These are phyloP conservation scores for Kokia cookei DNA, from an alignment of 441 rosid species.

Conservation along the genomic window DNA sequence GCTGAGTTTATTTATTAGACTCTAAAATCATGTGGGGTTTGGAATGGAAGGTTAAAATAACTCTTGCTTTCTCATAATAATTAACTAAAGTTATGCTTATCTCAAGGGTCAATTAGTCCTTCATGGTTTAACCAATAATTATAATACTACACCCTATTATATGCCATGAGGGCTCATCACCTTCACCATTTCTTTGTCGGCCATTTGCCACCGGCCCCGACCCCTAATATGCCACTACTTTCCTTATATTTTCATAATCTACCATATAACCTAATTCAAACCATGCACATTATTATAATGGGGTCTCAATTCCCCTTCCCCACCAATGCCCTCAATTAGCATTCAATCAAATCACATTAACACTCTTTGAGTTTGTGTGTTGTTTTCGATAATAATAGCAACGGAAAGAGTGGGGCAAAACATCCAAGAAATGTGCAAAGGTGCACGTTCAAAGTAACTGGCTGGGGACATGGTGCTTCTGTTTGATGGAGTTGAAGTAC, in stretches of 20 bases:
- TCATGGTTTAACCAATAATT: conserved; percentile 20
- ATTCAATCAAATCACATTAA: background rate
- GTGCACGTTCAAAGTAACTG: conserved; percentile 18
- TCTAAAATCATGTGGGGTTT: conserved; percentile 36
- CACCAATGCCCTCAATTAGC: background rate
- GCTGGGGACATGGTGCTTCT: conserved; percentile 23
- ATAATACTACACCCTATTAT: conserved; percentile 14
- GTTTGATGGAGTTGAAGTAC: conserved; percentile 30
- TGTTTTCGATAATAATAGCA: conserved; percentile 4
- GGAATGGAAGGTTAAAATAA: conserved; percentile 14
- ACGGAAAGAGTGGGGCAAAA: conserved; percentile 3
- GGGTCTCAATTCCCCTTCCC: background rate
- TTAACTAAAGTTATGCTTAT: conserved; percentile 23
- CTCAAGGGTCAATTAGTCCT: conserved; percentile 23
- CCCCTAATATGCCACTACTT: conserved; percentile 6
- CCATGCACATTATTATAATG: too few relatives aligned
- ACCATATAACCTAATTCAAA: background rate
- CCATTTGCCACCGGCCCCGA: conserved; percentile 36
- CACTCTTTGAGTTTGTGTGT: background rate
- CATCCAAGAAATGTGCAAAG: conserved; percentile 3
- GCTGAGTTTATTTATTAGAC: conserved; percentile 30
- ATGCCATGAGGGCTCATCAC: conserved; percentile 25
- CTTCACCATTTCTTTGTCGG: conserved; percentile 58
- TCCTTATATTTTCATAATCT: too few relatives aligned
- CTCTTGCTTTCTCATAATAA: conserved; percentile 3